Conservation (phyloP, 2,329 filamentous ascomycete genomes). For the Colletotrichum paranaense region DNA sequence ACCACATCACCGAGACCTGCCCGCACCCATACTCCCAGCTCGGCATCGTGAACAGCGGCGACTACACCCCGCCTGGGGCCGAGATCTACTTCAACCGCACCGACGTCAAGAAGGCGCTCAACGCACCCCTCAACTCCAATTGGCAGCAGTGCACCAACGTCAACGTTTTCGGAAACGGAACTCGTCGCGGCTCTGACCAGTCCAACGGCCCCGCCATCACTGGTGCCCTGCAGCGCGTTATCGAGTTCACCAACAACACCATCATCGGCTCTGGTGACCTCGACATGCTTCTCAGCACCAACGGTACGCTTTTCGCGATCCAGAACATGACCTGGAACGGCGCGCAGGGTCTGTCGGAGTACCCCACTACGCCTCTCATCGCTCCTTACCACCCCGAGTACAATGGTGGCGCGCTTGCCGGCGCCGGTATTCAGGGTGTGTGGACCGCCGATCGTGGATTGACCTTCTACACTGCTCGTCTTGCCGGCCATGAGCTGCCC, state of each 20-base stretch:
- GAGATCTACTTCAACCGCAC: slow-evolving; percentile 76
- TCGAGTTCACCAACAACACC: slow-evolving; percentile 46
- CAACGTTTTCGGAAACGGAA: slow-evolving; percentile 41
- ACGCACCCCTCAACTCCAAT: slow-evolving; percentile 61
- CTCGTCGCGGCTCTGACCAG: slow-evolving; percentile 18
- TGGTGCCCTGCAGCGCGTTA: slow-evolving; percentile 40
- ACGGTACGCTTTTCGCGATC: slow-evolving; percentile 72
- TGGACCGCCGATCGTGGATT: slow-evolving; percentile 36
- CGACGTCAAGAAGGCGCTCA: slow-evolving; percentile 76
- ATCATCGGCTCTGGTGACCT: slow-evolving; percentile 44
- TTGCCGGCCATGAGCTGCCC: slow-evolving; percentile 41
- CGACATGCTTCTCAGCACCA: slow-evolving; percentile 69
- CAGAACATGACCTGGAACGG: slow-evolving; percentile 81
- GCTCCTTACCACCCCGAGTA: slow-evolving; percentile 43
- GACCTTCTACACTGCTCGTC: slow-evolving; percentile 34
- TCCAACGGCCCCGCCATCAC: slow-evolving; percentile 21
- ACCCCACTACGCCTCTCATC: slow-evolving; percentile 47
- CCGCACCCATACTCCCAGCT: slow-evolving; percentile 77
- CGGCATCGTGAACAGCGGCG: slow-evolving; percentile 73
- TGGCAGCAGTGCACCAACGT: slow-evolving; percentile 42
- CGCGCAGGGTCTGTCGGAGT: slow-evolving; percentile 69
- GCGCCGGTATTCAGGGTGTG: slow-evolving; percentile 29
- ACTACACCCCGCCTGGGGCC: slow-evolving; percentile 72
- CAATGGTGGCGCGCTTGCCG: slow-evolving; percentile 37
- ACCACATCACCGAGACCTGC: slow-evolving; percentile 79